A percentile compares a stretch with the other conserved stretches of the same genome.
Evolutionary conservation across 176 grass and related monocot genomes (phyloP).

Genomic region (Guadua angustifolia): DNA sequence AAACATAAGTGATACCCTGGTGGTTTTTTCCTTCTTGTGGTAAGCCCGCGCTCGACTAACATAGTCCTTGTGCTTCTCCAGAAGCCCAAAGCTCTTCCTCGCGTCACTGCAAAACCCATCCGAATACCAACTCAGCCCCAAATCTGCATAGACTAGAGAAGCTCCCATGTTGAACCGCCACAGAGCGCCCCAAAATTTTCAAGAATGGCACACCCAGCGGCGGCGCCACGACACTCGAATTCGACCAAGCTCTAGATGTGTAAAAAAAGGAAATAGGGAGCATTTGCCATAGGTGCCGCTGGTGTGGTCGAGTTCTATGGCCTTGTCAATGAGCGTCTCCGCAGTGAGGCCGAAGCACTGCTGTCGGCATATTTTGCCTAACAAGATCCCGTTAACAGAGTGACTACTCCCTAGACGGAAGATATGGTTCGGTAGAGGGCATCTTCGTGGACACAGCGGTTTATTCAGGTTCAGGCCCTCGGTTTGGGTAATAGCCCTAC

Average conservation of each 20-base stretch:
- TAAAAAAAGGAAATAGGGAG: background rate
- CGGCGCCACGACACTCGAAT: background rate
- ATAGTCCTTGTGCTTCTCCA: constrained; percentile 97
- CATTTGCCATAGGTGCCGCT: too few species aligned
- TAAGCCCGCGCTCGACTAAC: constrained; percentile 59
- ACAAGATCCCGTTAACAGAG: too few species aligned
- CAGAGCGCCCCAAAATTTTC: background rate
- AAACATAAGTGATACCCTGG: constrained; percentile 57
- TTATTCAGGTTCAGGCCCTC: too few species aligned
- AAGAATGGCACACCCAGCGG: background rate
- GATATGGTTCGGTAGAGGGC: too few species aligned
- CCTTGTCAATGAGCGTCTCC: too few species aligned
- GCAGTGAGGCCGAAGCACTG: too few species aligned
- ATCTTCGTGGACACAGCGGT: too few species aligned
- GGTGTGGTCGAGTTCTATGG: too few species aligned
- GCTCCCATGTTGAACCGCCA: background rate
- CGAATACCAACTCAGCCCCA: background rate
- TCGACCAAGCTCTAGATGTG: background rate
- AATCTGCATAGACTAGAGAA: background rate
- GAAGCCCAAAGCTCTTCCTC: constrained; percentile 80
- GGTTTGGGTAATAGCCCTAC: too few species aligned
- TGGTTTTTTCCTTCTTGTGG: constrained; percentile 69
- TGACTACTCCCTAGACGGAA: too few species aligned
- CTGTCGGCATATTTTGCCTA: too few species aligned
- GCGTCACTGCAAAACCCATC: constrained; percentile 55